Conservation (phyloP, 768 basidiomycete species). For the Hebeloma cylindrosporum region DNA sequence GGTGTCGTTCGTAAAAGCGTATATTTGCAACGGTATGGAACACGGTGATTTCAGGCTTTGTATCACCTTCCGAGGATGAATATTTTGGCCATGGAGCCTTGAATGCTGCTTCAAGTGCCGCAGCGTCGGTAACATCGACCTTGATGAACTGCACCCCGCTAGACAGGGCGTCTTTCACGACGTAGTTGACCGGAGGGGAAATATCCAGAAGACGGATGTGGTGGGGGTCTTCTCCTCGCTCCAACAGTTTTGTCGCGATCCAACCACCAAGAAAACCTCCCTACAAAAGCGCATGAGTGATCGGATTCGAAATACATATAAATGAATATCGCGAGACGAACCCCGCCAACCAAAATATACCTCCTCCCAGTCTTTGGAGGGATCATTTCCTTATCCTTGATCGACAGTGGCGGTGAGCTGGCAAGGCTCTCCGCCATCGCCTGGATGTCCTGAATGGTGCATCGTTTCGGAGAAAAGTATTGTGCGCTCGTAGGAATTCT, state of each 20-base stretch:
- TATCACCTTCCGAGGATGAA: constrained; percentile 10
- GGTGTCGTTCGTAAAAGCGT: constrained; percentile 70
- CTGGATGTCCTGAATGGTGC: constrained; percentile 42
- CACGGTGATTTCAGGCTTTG: constrained; percentile 51
- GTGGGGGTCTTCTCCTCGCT: constrained; percentile 68
- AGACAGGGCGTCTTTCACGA: constrained; percentile 52
- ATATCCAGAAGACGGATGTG: constrained; percentile 70
- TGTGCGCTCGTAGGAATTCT: constrained; percentile 47
- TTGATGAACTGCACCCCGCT: constrained; percentile 55
- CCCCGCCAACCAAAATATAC: constrained; percentile 78
- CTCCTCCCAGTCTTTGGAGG: constrained; percentile 70
- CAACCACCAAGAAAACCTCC: constrained; percentile 78
- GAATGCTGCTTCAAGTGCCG: constrained; percentile 61
- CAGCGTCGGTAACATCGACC: constrained; percentile 56
- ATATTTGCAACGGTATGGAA: constrained; percentile 80
- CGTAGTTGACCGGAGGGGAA: constrained; percentile 48
- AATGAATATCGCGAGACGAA: no score
- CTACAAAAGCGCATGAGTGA: constrained; percentile 31
- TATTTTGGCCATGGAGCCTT: constrained; percentile 57
- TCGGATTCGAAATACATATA: no score
- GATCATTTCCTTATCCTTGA: constrained; percentile 47
- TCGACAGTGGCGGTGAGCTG: constrained; percentile 31
- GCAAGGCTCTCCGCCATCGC: constrained; percentile 37
- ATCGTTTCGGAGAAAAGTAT: constrained; percentile 52
- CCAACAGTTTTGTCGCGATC: constrained; percentile 67